Evolutionary conservation across 2,329 filamentous ascomycete species (phyloP), one percentile per base, ranked within the genome.

Genomic region (Didymella sp.): DNA sequence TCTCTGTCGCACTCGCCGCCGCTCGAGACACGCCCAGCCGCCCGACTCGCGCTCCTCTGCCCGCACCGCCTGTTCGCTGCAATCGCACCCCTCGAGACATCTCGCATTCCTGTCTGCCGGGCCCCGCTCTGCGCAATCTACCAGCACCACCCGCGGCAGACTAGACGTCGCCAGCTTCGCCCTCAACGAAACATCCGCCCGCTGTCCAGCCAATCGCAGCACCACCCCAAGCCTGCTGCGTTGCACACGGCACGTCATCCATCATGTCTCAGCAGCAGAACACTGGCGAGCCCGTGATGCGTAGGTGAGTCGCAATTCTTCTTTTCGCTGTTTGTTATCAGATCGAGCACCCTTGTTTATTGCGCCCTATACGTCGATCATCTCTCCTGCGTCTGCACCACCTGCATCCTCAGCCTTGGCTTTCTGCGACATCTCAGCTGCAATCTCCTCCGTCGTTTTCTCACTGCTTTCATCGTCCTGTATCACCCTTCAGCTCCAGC

Each of bases 261-360:
- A 68, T 30, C 54, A 77, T 77, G 75, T 74, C 75, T 62, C 72
- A 76, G 51, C 58, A 61, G 53, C 61, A 63, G 58, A 66, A 66
- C 52, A 74, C 73, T 60, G 71, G 73, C 63, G 76, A 82, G 66
- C 85, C 86, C 73, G 85, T 87, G 59, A 87, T 87, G 79, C 82
- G 85, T 80, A 88, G 87, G 87, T 89, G 85, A 67, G 83, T 74
- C 48, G 27, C 53, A 60, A 58, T 60, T 62, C 53, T 53, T 21
- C 50, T 51, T 38, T 41, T 38, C 37, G 37, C 27, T 12, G 5
- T 43, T 24, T 52, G 54, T 41, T 25, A 33, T 52, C 48, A 48
- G 30, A 38, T 28, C 31, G 3, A 56, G 15, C 42, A 44, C 31
- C 42, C 48, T 48, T 52, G 48, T 44, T 46, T 46, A 13, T 30